These are phyloP conservation scores for Puccinia sorghi DNA, from an alignment of 1,284 basidiomycete species.

Conservation along the genomic window DNA sequence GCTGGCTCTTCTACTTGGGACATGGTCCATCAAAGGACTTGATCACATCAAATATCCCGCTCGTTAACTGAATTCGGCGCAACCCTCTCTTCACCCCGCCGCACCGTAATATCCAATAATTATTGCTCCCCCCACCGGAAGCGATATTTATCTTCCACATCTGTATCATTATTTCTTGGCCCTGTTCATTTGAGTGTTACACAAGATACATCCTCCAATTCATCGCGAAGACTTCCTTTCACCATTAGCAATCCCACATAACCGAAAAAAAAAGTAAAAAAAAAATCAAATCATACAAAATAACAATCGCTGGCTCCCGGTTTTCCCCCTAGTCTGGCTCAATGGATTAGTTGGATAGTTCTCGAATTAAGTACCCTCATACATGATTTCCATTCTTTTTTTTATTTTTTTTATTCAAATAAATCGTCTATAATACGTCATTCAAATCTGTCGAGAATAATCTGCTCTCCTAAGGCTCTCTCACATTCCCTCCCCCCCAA, in stretches of 20 bases:
- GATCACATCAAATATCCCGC: neutral
- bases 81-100: neutral
- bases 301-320: neutral
- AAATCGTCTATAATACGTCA: neutral
- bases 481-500: neutral
- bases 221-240: neutral
- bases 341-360: conserved; percentile 29
- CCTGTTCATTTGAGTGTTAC: neutral
- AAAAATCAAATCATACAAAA: neutral
- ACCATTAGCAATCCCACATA: neutral
- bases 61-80: neutral
- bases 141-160: neutral
- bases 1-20: conserved; percentile 26
- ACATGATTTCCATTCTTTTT: neutral
- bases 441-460: neutral
- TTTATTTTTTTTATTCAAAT: neutral
- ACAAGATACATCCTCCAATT: neutral
- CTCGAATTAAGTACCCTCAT: neutral
- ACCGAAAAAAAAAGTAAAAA: neutral
- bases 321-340: neutral
- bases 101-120: neutral
- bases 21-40: conserved; percentile 22
- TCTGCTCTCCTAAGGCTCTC: neutral
- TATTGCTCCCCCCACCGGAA: neutral
- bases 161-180: conserved; percentile 4